Evolutionary conservation across 208 protist genomes (phyloP).

Genomic region (Trypanosoma avium): DNA sequence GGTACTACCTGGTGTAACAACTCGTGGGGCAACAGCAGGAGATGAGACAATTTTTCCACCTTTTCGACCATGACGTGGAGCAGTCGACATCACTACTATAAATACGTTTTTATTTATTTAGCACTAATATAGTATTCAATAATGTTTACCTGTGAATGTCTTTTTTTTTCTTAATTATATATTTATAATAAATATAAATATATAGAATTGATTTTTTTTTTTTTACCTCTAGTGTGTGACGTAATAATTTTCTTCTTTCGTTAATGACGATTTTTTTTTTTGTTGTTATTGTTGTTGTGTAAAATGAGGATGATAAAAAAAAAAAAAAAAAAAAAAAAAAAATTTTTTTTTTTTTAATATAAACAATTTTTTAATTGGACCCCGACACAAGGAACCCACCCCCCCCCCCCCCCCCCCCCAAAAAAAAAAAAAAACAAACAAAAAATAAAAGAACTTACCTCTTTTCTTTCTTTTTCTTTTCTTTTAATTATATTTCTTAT

Average conservation of each 20-base stretch:
- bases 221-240: too few species aligned
- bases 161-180: too few species aligned
- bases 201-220: too few species aligned
- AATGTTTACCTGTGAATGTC: too few species aligned
- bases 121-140: too few species aligned
- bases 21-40: conserved; percentile 35
- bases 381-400: too few species aligned
- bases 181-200: too few species aligned
- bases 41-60: conserved; percentile 82
- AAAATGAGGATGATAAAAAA: not conserved
- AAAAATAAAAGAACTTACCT: not conserved
- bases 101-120: not conserved
- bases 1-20: conserved; percentile 37
- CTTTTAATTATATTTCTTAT: not conserved
- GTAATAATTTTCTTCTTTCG: not conserved
- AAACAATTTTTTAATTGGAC: too few species aligned
- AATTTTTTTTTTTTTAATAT: not conserved
- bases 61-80: conserved; percentile 82
- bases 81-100: conserved; percentile 49
- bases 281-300: not conserved
- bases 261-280: not conserved
- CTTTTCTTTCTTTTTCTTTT: conserved; percentile 1
- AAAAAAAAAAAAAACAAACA: not conserved
- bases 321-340: not conserved
- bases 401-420: too few species aligned